Base-by-base conservation (phyloP, 805 yeast genomes). In the Starmerella sp. region DNA sequence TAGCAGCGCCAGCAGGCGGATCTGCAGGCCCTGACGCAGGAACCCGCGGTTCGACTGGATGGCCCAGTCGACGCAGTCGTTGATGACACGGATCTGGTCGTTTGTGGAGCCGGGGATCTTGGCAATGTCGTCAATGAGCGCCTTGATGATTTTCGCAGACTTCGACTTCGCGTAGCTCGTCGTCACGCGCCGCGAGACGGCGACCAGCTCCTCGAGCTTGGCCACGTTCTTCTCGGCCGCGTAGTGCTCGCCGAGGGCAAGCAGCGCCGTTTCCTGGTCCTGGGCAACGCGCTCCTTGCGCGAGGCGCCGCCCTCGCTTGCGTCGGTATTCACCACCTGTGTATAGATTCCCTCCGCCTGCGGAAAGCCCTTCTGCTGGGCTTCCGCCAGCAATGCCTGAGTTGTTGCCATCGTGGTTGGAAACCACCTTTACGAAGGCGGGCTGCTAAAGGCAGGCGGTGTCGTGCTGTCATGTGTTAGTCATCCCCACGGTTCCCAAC, bases 11-110 rank as follows among this genome's bases (percentile, higher is more conserved):
- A 95, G 83, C 56, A 91, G 78, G 66, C 93, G 83, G 65, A 91
- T 78, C 65, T 89, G 90, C 60, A 93, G 76, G 9, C 91, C 79
- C 69, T 93, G 97, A 61, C 95, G 83, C 67, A 93, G 75, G 65
- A 93, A 93, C 5, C 88, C 78, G 68, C 96, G 81, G 67, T 87
- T 90, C 69, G 82, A 91, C 34, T 75, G 75, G 48, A 81, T 72
- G 3, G 97, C 84, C 95, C 97, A 93, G 43, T 81, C 86, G 61
- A 91, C 86, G 64, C 88, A 80, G 52, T 86, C 88, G 62, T 81
- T 77, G 55, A 91, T 83, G 15, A 88, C 81, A 47, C 73, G 69
- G 56, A 89, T 84, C 64, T 90, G 95, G 36, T 80, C 71, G 60
- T 84, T 89, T 48, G 82, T 69, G 4, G 77, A 60, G 75, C 74